A percentile compares a stretch with the other conserved stretches of the same genome.
phyloP scores from a whole-genome alignment of 768 basidiomycete genomes.

The Nidularia sp. region DNA sequence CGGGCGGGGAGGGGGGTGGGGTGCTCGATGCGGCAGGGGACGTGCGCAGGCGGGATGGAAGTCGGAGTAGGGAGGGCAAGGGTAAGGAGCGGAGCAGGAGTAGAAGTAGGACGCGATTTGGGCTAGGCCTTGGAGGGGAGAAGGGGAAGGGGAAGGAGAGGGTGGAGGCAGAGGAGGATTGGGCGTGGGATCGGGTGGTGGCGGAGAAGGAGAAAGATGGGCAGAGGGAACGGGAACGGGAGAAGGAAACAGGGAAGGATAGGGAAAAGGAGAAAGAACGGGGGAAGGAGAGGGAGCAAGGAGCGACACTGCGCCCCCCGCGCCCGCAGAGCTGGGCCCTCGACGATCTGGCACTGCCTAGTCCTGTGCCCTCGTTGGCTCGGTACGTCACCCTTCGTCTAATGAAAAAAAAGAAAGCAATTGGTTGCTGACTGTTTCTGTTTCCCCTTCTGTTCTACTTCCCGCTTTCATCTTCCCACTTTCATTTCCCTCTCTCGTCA shows the following conservation, averaged over 20 bases:
- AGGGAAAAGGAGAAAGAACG: background rate
- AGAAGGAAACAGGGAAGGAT: background rate
- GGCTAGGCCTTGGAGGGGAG: background rate
- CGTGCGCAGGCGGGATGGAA: background rate
- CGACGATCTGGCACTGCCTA: constrained; percentile 56
- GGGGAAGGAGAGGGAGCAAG: background rate
- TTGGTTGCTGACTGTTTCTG: too few species aligned
- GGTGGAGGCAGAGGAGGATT: background rate
- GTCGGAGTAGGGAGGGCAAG: constrained; percentile 4
- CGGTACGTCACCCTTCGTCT: too few species aligned
- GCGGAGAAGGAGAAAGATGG: background rate
- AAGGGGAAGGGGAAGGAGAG: background rate
- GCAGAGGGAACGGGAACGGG: background rate
- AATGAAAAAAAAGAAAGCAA: too few species aligned
- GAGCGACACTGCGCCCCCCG: constrained; percentile 10
- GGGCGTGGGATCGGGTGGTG: background rate
- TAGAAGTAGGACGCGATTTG: background rate
- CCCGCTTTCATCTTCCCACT: too few species aligned
- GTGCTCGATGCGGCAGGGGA: constrained; percentile 4
- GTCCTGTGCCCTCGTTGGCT: constrained; percentile 56
- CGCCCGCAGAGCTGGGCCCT: constrained; percentile 58
- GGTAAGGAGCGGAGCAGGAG: background rate
- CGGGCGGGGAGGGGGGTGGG: background rate
- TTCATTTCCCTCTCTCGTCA: background rate
- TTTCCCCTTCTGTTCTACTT: too few species aligned